Evolutionary conservation across 108 stramenopile species (phyloP), one percentile per base, ranked within the genome.

Genomic region (Nitzschia sp.): DNA sequence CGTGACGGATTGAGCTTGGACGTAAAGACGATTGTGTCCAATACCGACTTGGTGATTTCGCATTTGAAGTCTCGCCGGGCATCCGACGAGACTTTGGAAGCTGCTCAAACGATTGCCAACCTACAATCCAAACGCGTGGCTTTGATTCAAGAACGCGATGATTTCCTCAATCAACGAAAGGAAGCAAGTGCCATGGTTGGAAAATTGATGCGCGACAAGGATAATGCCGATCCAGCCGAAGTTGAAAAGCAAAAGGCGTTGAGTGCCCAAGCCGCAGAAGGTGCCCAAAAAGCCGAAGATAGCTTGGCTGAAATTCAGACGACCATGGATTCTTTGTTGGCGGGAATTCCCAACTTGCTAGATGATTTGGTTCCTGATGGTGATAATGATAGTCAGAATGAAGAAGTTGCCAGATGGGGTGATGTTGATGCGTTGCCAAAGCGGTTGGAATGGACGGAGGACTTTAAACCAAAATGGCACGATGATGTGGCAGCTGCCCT

Each of bases 341-440:
- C 88, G 28, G 83, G 83, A 9, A 80, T 98, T 42, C 98, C 98
- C 46, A 98, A 98, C 62, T 78, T 98, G 49, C 74, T 98, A 64
- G 96, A 96, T 72, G 96, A 97, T 51, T 47, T 68, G 11, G 95
- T 97, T 46, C 94, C 92, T 30, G 92, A 96, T 73, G 96, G 98
- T 5, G 60, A 76, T 48, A 85, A 92, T 57, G 97, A 98, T 47
- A 70, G 49, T 13, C 71, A 86, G 6, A 98, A 98, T 67, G 85
- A 83, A 56, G 76, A 83, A 19, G 93, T 97, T n/a, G 46, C 55
- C 0, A 66, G 71, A 35, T 98, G 97, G 97, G 96, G 96, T 26
- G 85, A 88, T 68, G 60, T 83, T 35, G 53, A 71, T 0, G 78
- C 74, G 2, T 70, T 92, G 24, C 90, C 93, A 17, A 71, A 65